phyloP scores from a whole-genome alignment of 2,329 filamentous ascomycete species.

The Aciculosporium take region DNA sequence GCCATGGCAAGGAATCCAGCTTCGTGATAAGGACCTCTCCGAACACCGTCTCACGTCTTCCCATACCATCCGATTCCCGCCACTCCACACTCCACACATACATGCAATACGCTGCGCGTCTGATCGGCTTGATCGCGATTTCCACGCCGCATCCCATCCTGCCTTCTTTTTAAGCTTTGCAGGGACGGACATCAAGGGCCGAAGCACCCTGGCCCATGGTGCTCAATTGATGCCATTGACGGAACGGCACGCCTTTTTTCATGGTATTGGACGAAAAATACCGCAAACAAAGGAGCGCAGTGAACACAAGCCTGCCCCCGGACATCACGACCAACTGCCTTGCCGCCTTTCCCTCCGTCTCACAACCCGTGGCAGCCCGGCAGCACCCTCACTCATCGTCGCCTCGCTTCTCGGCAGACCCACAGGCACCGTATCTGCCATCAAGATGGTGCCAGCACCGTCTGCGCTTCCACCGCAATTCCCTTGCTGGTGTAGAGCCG shows the following conservation, averaged over 20 bases:
- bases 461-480: conserved; percentile 60
- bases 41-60: background rate
- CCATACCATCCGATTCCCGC: background rate
- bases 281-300: background rate
- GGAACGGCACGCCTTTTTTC: background rate
- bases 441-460: conserved; percentile 39
- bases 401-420: background rate
- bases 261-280: background rate
- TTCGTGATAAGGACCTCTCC: background rate
- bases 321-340: background rate
- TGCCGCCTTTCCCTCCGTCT: background rate
- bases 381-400: background rate
- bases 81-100: too few relatives aligned
- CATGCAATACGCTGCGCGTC: background rate
- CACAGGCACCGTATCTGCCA: background rate
- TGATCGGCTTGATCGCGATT: background rate
- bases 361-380: background rate
- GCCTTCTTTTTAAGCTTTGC: background rate
- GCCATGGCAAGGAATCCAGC: too few relatives aligned
- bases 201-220: background rate
- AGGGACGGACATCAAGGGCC: background rate
- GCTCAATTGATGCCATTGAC: background rate
- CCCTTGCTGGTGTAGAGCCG: conserved; percentile 80
- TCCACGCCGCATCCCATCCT: too few relatives aligned
- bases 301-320: background rate